These are phyloP conservation scores for Rhizopogon sp. DNA, from an alignment of 768 basidiomycete genomes.

Conservation along the genomic window DNA sequence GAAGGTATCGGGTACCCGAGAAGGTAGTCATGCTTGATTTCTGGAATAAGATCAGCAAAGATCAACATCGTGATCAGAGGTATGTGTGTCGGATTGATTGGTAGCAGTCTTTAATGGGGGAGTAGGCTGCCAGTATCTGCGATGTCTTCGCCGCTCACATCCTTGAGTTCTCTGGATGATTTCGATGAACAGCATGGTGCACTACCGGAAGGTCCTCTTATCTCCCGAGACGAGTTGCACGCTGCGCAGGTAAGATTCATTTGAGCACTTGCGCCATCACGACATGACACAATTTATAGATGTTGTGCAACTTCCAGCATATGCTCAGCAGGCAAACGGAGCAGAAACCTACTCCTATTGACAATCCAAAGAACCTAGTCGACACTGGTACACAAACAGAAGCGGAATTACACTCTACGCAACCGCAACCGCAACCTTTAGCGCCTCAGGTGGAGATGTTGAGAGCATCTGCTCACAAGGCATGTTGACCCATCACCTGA, in stretches of 20 bases:
- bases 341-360: slow-evolving; percentile 1
- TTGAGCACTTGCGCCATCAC: slow-evolving; percentile 1
- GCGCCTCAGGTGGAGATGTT: slow-evolving; percentile 11
- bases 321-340: slow-evolving; percentile 11
- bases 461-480: slow-evolving; percentile 21
- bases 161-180: slow-evolving; percentile 69
- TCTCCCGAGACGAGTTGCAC: slow-evolving; percentile 45
- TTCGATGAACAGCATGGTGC: slow-evolving; percentile 31
- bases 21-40: slow-evolving; percentile 90
- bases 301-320: slow-evolving; percentile 35
- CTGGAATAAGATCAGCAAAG: slow-evolving; percentile 74
- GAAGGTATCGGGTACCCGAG: slow-evolving; percentile 91
- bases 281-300: slow-evolving; percentile 20
- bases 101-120: background rate
- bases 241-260: slow-evolving; percentile 50
- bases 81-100: slow-evolving; percentile 21
- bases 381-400: slow-evolving; percentile 26
- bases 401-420: slow-evolving; percentile 8
- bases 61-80: slow-evolving; percentile 36
- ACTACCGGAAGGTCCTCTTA: slow-evolving; percentile 18
- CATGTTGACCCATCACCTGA: background rate
- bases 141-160: slow-evolving; percentile 69
- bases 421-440: slow-evolving; percentile 4
- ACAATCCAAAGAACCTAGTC: slow-evolving; percentile 9
- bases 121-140: slow-evolving; percentile 30